Evolutionary conservation across 768 basidiomycete species (phyloP).

Genomic region (Rhodosporidiobolus odoratus): DNA sequence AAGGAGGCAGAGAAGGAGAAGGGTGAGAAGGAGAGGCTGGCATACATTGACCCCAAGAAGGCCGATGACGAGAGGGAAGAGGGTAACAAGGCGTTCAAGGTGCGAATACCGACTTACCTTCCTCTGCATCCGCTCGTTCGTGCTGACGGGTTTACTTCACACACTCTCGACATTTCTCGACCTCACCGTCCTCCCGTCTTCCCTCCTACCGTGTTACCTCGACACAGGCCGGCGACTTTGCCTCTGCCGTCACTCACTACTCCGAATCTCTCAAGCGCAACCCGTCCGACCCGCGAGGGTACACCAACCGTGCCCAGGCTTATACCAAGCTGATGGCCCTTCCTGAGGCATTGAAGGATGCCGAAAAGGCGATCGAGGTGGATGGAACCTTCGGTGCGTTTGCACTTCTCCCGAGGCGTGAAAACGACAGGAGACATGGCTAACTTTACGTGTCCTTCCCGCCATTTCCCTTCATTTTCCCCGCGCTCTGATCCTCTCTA

Average conservation of each 20-base stretch:
- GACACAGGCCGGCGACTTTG: slow-evolving; percentile 67
- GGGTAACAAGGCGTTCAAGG: slow-evolving; percentile 87
- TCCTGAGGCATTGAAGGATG: slow-evolving; percentile 94
- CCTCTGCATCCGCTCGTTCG: neutral
- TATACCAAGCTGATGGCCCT: slow-evolving; percentile 91
- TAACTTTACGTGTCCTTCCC: neutral
- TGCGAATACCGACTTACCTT: too few species aligned
- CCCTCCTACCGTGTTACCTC: neutral
- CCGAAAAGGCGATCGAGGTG: slow-evolving; percentile 82
- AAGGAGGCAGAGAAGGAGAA: slow-evolving; percentile 73
- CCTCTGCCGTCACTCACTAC: slow-evolving; percentile 82
- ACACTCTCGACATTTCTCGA: neutral
- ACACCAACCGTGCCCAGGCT: slow-evolving; percentile 97
- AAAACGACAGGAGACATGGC: neutral
- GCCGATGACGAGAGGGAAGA: slow-evolving; percentile 80
- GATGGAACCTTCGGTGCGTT: slow-evolving; percentile 74
- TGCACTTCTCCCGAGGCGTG: neutral
- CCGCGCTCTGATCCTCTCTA: neutral
- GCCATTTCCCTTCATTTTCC: neutral
- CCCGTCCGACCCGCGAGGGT: slow-evolving; percentile 80
- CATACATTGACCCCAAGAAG: slow-evolving; percentile 80
- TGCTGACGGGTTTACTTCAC: neutral
- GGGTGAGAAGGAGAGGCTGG: slow-evolving; percentile 67
- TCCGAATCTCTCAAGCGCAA: slow-evolving; percentile 94
- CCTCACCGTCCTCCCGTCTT: neutral